These are phyloP conservation scores for Plasmodium falciparum DNA, from an alignment of 169 alveolate species.

Conservation along the genomic window DNA sequence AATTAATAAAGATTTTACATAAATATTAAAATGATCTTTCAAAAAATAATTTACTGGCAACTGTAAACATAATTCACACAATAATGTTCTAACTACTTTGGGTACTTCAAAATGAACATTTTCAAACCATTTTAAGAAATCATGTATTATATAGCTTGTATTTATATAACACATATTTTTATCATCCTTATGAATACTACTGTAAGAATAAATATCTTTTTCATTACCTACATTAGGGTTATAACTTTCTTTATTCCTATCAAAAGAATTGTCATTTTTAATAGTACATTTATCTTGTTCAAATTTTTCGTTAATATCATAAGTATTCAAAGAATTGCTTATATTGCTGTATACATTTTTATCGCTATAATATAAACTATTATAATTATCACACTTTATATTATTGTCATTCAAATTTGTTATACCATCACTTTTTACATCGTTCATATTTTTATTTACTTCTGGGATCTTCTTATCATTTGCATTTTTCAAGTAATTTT, in stretches of 20 bases:
- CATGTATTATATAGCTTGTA: constrained; percentile 9
- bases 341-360: too few relatives aligned
- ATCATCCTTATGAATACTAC: too few relatives aligned
- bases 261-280: too few relatives aligned
- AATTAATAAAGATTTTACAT: constrained; percentile 52
- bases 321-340: too few relatives aligned
- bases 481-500: neutral
- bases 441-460: neutral
- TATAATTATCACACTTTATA: neutral
- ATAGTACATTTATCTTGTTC: too few relatives aligned
- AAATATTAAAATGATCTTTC: constrained; percentile 46
- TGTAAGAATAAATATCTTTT: too few relatives aligned
- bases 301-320: too few relatives aligned
- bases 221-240: too few relatives aligned
- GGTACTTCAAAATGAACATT: constrained; percentile 24
- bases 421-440: neutral
- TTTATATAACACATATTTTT: neutral
- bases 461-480: neutral
- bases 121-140: constrained; percentile 56
- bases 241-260: too few relatives aligned
- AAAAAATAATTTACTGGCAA: constrained; percentile 36
- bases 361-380: neutral
- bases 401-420: neutral
- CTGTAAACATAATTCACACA: constrained; percentile 53
- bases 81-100: constrained; percentile 24